phyloP scores from a whole-genome alignment of 305 asterid species.

The Coffea humblotiana region DNA sequence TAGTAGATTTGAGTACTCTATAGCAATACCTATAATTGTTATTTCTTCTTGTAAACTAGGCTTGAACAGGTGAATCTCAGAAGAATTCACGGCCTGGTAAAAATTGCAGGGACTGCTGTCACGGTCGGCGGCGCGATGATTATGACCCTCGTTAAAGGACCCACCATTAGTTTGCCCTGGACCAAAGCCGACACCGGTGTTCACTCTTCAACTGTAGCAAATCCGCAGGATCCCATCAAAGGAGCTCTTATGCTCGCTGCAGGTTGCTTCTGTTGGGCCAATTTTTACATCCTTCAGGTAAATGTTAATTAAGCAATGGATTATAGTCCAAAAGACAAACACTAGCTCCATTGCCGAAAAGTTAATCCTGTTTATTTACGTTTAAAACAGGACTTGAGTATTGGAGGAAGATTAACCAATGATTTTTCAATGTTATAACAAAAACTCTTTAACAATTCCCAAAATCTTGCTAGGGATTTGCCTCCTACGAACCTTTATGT shows the following conservation, averaged over 20 bases:
- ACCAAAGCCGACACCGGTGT: constrained; percentile 22
- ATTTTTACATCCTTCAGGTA: constrained; percentile 71
- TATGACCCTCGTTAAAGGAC: constrained; percentile 63
- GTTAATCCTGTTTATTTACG: neutral
- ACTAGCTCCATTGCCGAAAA: no score
- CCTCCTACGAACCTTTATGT: no score
- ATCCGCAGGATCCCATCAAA: constrained; percentile 39
- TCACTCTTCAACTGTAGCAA: constrained; percentile 16
- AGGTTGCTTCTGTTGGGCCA: constrained; percentile 67
- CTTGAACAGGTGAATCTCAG: constrained; percentile 56
- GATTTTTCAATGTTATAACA: no score
- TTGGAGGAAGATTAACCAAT: neutral
- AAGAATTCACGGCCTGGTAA: constrained; percentile 51
- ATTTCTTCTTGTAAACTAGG: constrained; percentile 28
- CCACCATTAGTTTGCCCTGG: constrained; percentile 59
- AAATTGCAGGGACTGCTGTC: constrained; percentile 60
- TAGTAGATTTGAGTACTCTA: neutral
- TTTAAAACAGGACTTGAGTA: neutral
- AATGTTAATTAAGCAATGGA: neutral
- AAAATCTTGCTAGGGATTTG: no score
- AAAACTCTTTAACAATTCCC: no score
- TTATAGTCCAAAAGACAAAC: neutral
- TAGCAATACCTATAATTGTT: no score
- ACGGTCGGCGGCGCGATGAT: constrained; percentile 72
- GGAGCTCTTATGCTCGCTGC: constrained; percentile 62